Base-by-base conservation (phyloP, 495 filamentous ascomycete genomes). In the Podospora appendiculata region DNA sequence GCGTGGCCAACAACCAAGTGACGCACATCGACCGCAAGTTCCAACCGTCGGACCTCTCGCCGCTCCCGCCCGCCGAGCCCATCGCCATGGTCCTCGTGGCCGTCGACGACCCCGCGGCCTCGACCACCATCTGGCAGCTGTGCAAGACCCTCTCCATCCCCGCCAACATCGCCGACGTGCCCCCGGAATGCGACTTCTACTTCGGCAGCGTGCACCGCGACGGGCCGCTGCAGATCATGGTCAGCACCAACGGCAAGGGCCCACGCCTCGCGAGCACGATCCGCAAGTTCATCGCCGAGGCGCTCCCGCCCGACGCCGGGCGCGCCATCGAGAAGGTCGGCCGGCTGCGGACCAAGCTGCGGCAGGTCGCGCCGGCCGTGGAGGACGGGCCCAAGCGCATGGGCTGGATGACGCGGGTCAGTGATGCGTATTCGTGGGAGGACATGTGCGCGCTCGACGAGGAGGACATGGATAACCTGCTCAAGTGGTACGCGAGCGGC, bases 141-240 rank as follows among this genome's bases (percentile, higher is more conserved):
- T 97, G 92, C 75, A 89, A 96, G 60, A 80, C 86, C 63, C 76
- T 74, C 41, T 82, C 83, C 41, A 90, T 97, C 47, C 82, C 90
- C 1, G 90, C 89, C 36, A 98, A 98, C 67, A 94, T 98, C 47
- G 93, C 93, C 53, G 93, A 98, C 69, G 94, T 97, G 1, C 94
- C 94, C 0, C 79, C 90, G 0, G 93, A 97, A 67, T 98, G 93
- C 65, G 93, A 98, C 61, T 98, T 98, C 64, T 98, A 96, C 70
- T 98, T 98, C 67, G 93, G 93, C 44, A 90, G 86, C 67, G 82
- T 96, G 32, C 87, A 98, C 72, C 82, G 93, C 18, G 94, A 97
- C 68, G 93, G 93, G 0, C 94, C 93, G 9, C 68, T 98, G 55
- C 93, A 98, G 75, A 81, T 98, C 55, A 98, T 98, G 93, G 90